Evolutionary conservation across 2,329 filamentous ascomycete genomes (phyloP), one percentile per base, ranked within the genome.

Genomic region (Cryphonectria parasitica): DNA sequence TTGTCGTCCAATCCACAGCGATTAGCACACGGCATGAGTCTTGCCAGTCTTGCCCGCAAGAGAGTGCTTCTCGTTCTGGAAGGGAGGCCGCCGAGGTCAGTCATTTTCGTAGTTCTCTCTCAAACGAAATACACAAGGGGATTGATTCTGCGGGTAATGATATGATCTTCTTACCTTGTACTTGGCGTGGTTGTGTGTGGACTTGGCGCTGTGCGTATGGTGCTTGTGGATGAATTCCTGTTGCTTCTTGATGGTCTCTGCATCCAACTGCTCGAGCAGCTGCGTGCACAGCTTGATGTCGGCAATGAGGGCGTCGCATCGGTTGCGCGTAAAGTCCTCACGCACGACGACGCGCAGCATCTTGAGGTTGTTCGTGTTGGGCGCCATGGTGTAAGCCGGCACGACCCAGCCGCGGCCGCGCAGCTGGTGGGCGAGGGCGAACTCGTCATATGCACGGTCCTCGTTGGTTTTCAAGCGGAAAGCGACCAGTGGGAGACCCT

Each of bases 321-420:
- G 88, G 75, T 86, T 90, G 80, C 92, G 90, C 63, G 90, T 92
- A 76, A 98, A 98, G 82, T 98, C 95, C 81, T 98, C 95, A 66
- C 95, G 89, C 5, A 98, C 93, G 0, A 98, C 95, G 5, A 98
- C 89, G 52, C 95, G 91, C 84, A 98, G 89, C 88, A 98, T 91
- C 87, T 97, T 97, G 77, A 98, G 86, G 74, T 90, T 85, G 69
- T 93, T 85, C 25, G 93, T 94, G 79, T 97, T 87, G 25, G 95
- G 95, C 0, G 95, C 95, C 95, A 98, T 98, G 54, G 95, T 98
- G 83, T 98, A 98, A 0, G 95, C 95, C 0, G 95, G 95, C 0
- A 98, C 93, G 41, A 98, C 92, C 95, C 95, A 98, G 60, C 93
- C 93, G 45, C 94, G 89, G 74, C 93, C 90, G 66, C 95, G 91